Base-by-base conservation (phyloP, 768 basidiomycete genomes). In the Sistotremastrum niveocremeum region DNA sequence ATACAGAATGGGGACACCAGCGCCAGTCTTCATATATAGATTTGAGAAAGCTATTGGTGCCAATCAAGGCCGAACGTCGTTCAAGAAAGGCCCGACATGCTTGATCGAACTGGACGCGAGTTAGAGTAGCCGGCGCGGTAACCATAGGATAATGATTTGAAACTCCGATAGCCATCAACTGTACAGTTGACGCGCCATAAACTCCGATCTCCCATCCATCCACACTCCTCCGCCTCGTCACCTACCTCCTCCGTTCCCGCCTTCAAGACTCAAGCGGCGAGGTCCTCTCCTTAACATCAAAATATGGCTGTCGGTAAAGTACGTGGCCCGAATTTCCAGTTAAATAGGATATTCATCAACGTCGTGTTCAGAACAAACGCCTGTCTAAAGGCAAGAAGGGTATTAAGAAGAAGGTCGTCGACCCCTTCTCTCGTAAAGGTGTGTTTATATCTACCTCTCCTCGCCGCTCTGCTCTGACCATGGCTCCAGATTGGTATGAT, bases 321-420 rank as follows among this genome's bases (percentile, higher is more conserved):
- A 29, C 35, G 52, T 48, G 12, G 12, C 37, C 10, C 49, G 8
- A 28, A 42, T 52, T 56, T 56, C 54, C 58, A 47, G 20, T 20
- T 20, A 20, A 20, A 20, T 20, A 20, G 33, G 34, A 31, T 47
- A 29, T 10, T 53, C 37, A 56, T 50, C 45, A 40, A 46, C 36
- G 34, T 32, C 9, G 37, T 35, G 38, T 42, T 9, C 55, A 98
- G 88, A 98, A 97, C 74, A 99, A 99, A 72, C 82, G 90, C 64
- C 78, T 93, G 57, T 91, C 90, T 42, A 95, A 95, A 73, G 90
- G 90, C 60, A 93, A 93, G 79, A 93, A 93, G 74, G 90, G 89
- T 65, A 82, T 97, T 75, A 99, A 99, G 90, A 99, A 98, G 76
- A 95, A 98, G 82, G 91, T 95, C 65, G 90, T 99, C 52, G 95